Evolutionary conservation across 768 basidiomycete genomes (phyloP), one percentile per base, ranked within the genome.

Genomic region (Naganishia onofrii): DNA sequence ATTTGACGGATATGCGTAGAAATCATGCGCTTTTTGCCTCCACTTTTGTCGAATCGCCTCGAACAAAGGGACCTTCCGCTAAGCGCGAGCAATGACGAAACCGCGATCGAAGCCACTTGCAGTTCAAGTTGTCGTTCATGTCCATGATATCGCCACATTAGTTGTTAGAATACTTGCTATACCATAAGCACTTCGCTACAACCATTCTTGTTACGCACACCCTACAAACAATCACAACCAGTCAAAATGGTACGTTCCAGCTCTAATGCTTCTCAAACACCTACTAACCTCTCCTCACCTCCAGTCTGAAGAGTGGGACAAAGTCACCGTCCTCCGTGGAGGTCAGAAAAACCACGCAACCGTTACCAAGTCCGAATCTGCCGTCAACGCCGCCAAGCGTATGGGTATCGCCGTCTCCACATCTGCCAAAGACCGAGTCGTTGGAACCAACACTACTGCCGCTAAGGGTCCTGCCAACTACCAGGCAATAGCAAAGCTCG

Each of bases 401-500:
- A 71, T 75, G 12, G 77, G 77, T 44, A 72, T 76, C 23, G 73
- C 75, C 15, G 72, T 77, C 48, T 74, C 72, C 10, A 78, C 78
- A 4, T 71, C 71, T 28, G 73, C 72, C 26, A 78, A 76, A 42
- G 74, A 71, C 32, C 68, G 69, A 29, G 60, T 63, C 60, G 60
- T 28, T 3, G 67, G 77, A 76, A 65, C 66, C 70, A 46, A 76
- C 76, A 74, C 48, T 36, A 51, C 60, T 12, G 63, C 70, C 70
- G 51, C 63, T 9, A 26, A 42, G 12, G 79, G 79, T 52, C 77
- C 90, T 42, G 90, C 91, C 73, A 93, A 97, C 82, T 92, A 95
- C 83, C 91, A 93, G 78, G 87, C 87, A 68, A 93, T 94, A 78
- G 93, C 90, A 29, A 94, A 94, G 78, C 88, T 97, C 52, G 93